Conservation (phyloP, 805 yeast genomes). For the Wickerhamomyces silvicola region DNA sequence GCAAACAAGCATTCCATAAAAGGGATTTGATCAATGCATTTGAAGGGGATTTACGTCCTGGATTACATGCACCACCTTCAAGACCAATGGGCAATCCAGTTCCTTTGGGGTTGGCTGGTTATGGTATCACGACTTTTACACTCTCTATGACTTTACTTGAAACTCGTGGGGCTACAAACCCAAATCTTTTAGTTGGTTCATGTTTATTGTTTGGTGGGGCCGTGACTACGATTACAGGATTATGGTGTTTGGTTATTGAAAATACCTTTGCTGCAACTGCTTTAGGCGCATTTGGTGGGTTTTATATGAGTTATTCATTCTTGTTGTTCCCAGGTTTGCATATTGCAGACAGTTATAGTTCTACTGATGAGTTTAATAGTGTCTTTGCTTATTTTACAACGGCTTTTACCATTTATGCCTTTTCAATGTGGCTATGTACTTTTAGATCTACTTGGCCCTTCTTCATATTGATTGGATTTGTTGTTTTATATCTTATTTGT, state of each 20-base stretch:
- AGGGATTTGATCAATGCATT: constrained; percentile 51
- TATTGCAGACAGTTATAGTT: constrained; percentile 32
- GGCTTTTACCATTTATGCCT: constrained; percentile 49
- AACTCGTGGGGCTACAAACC: constrained; percentile 37
- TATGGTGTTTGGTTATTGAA: constrained; percentile 43
- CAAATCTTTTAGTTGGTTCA: constrained; percentile 40
- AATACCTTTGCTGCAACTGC: constrained; percentile 54
- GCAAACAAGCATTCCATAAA: constrained; percentile 29
- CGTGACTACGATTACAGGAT: constrained; percentile 43
- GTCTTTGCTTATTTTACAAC: constrained; percentile 43
- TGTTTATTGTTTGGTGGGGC: constrained; percentile 44
- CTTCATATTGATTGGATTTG: constrained; percentile 20
- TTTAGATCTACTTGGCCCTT: constrained; percentile 46
- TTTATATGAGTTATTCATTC: constrained; percentile 46
- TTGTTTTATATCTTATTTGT: constrained; percentile 21
- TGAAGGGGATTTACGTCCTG: constrained; percentile 47
- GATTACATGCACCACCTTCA: constrained; percentile 25
- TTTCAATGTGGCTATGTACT: constrained; percentile 38
- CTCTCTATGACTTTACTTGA: constrained; percentile 40
- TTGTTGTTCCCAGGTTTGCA: constrained; percentile 39
- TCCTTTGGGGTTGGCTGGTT: constrained; percentile 47
- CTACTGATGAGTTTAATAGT: constrained; percentile 31
- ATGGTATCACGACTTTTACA: constrained; percentile 39
- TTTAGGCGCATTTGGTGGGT: constrained; percentile 47
- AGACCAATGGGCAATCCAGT: constrained; percentile 35